Base-by-base conservation (phyloP, 2,329 filamentous ascomycete genomes). In the Pseudogymnoascus sp. region DNA sequence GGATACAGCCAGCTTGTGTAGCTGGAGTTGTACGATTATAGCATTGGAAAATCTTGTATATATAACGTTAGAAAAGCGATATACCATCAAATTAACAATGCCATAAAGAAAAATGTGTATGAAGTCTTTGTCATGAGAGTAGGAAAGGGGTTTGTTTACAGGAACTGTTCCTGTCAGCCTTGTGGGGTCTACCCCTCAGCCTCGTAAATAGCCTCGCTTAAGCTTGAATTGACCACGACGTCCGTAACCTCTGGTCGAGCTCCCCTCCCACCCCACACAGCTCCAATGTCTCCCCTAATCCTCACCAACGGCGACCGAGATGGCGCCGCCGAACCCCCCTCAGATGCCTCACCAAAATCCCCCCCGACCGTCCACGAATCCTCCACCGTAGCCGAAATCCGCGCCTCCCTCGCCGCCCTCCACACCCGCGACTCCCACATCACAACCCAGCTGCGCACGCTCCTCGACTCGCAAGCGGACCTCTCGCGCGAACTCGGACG, bases 401-500 rank as follows among this genome's bases (percentile, higher is more conserved):
- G 88, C 71, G 83, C 87, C 64, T 86, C 88, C 61, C 84, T 99
- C 66, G 81, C 85, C 45, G 80, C 86, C 67, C 85, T 97, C 60
- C 89, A 92, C 71, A 77, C 80, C 60, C 88, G 88, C 71, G 92
- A 97, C 75, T 81, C 86, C 65, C 76, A 81, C 61, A 85, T 97
- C 65, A 90, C 88, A 0, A 80, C 82, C 61, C 87, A 86, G 52
- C 85, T 97, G 48, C 85, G 93, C 74, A 79, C 82, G 60, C 84
- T 97, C 60, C 78, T 97, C 58, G 85, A 87, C 65, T 92, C 90
- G 0, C 92, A 97, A 72, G 86, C 90, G 64, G 89, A 96, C 71
- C 84, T 99, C 59, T 88, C 89, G 18, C 89, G 92, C 67, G 91
- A 97, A 70, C 82, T 99, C 59, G 87, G 87, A 64, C 88, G 93